Evolutionary conservation across 371 early-diverging fungal species (phyloP).

Genomic region (Rhizopus sp.): DNA sequence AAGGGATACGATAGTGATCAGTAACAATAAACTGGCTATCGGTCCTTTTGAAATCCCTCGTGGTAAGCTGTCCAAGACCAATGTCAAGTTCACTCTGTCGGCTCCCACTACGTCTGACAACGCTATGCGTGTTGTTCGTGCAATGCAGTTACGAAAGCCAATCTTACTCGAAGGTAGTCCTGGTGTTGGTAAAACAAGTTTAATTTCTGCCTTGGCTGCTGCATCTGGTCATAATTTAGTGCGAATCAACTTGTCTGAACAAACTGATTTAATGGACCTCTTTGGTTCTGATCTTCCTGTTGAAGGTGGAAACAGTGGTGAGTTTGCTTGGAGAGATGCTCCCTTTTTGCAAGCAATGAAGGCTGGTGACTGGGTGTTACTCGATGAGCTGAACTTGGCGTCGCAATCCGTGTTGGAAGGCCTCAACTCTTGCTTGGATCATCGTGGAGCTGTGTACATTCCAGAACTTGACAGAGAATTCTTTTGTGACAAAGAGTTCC

Average conservation of each 20-base stretch:
- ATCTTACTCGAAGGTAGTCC: constrained; percentile 98
- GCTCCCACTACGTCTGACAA: constrained; percentile 93
- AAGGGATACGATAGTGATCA: constrained; percentile 40
- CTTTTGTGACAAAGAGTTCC: constrained; percentile 78
- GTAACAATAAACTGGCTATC: constrained; percentile 60
- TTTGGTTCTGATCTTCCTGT: constrained; percentile 98
- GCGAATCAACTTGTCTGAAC: constrained; percentile 98
- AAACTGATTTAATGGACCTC: constrained; percentile 99
- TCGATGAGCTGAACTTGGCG: constrained; percentile 99
- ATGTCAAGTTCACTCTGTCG: constrained; percentile 75
- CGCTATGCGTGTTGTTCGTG: constrained; percentile 92
- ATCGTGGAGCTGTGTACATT: constrained; percentile 94
- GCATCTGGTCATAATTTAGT: constrained; percentile 83
- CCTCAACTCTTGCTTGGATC: constrained; percentile 98
- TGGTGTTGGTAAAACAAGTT: constrained; percentile 97
- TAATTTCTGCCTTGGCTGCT: constrained; percentile 87
- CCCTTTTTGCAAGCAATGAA: constrained; percentile 97
- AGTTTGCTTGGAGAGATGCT: constrained; percentile 97
- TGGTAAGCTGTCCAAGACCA: constrained; percentile 55
- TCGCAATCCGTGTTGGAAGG: constrained; percentile 99
- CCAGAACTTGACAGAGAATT: constrained; percentile 92
- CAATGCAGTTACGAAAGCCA: constrained; percentile 91
- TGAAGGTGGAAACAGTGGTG: constrained; percentile 83
- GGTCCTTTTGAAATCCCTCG: constrained; percentile 78
- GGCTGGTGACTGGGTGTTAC: constrained; percentile 96